phyloP scores from a whole-genome alignment of 192 early-diverging fungal genomes.

The Coemansia sp. region DNA sequence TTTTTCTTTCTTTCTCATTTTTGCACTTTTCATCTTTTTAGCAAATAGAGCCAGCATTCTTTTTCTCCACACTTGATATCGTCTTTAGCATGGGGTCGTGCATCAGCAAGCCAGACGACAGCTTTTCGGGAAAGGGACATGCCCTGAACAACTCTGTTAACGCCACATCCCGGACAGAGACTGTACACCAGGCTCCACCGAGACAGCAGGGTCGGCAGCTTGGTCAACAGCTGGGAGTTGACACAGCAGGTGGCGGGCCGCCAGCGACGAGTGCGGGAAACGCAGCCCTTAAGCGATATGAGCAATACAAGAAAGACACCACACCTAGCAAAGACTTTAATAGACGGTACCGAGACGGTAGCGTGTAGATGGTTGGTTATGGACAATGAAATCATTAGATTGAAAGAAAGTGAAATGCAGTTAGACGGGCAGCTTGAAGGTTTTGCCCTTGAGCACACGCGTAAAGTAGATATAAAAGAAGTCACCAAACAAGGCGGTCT shows the following conservation, averaged over 20 bases:
- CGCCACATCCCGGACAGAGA: neutral
- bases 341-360: neutral
- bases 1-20: neutral
- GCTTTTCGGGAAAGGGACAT: constrained; percentile 10
- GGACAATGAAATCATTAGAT: neutral
- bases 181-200: neutral
- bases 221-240: neutral
- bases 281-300: constrained; percentile 13
- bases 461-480: constrained; percentile 98
- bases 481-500: constrained; percentile 94
- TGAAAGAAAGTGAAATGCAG: constrained; percentile 3
- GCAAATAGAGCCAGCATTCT: neutral
- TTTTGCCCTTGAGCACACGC: constrained; percentile 51
- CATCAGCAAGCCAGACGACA: constrained; percentile 6
- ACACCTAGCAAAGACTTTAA: neutral
- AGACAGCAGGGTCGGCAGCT: neutral
- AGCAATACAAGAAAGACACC: neutral
- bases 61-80: neutral
- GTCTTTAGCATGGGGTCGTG: constrained; percentile 15
- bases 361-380: constrained; percentile 8
- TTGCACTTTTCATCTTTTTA: neutral
- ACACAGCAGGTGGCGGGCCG: neutral
- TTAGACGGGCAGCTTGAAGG: constrained; percentile 56
- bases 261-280: constrained; percentile 1
- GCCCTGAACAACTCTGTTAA: constrained; percentile 2